Percentiles rank a stretch among this genome's conserved stretches.
Evolutionary conservation across 1,284 basidiomycete species (phyloP).

Genomic region (Sanghuangporus weigelae): DNA sequence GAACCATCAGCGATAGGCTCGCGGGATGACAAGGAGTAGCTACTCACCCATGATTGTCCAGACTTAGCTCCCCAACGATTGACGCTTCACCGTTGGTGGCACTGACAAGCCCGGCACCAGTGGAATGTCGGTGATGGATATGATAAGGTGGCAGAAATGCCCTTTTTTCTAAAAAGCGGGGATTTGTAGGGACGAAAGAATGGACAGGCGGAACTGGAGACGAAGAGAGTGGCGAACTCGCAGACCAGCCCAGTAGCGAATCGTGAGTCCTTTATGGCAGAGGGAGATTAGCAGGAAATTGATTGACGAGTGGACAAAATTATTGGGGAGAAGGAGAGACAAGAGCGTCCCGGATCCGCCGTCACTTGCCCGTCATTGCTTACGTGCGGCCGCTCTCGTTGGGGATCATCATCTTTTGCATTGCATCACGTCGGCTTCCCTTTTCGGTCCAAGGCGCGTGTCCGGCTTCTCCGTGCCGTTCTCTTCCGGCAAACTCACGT

Average conservation of each 20-base stretch:
- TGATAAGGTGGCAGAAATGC: background rate
- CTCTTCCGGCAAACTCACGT: background rate
- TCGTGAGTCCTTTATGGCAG: background rate
- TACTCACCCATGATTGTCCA: constrained; percentile 1
- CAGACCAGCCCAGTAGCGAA: background rate
- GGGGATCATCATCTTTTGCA: background rate
- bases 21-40: background rate
- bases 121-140: background rate
- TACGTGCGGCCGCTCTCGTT: background rate
- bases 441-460: background rate
- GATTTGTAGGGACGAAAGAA: background rate
- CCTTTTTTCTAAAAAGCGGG: background rate
- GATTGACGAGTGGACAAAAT: background rate
- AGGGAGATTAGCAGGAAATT: background rate
- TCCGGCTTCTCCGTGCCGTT: background rate
- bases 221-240: constrained; percentile 6
- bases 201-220: background rate
- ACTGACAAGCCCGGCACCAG: background rate
- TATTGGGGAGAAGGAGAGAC: constrained; percentile 1
- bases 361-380: background rate
- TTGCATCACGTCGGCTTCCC: background rate
- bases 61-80: background rate
- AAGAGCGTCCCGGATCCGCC: background rate
- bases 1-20: background rate
- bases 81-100: background rate